Base-by-base conservation (phyloP, 306 rosid genomes). In the Sesbania bispinosa region DNA sequence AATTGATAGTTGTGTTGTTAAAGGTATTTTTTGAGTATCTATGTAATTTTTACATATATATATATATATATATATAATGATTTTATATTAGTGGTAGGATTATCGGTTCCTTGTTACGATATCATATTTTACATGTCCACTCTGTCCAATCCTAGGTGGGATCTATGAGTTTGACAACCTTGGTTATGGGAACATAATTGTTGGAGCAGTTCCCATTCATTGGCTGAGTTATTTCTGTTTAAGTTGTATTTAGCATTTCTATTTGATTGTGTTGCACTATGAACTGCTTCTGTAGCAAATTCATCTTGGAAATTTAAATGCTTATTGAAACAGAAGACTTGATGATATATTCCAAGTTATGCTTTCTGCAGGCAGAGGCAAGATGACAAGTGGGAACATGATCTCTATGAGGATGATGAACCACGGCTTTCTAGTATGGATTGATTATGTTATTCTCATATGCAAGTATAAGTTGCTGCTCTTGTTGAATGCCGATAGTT, bases 381-480 rank as follows among this genome's bases (percentile, higher is more conserved):
- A 69, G 92, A 89, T 81, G 92, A 83, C 85, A 87, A 83, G 74
- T 89, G 96, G 96, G 90, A 89, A 80, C 96, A 89, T 79, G 92
- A 89, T 87, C 96, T 89, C 67, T 89, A 78, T 62, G 84, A 77
- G 5, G 69, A 79, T 33, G 74, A 81, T 54, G 84, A 54, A 60
- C 73, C 83, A 18, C 85, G 53, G 69, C 65, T 77, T 69, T 85
- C 88, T 80, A 87, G 96, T 89, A 87, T 60, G 88, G 74, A 55
- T 70, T 72, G 59, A 51, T 54, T 83, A 50, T 63, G 74, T 53
- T 62, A 51, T 53, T 41, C 69, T 71, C 54, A 36, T 63, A 55
- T 67, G 8, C 45, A 47, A 80, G 51, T 61, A 45, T 63, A 66
- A 64, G 52, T 77, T 77, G 71, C 77, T 68, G 51, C 51, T 61